Evolutionary conservation across 1,284 basidiomycete species (phyloP).

Genomic region (Dichomitus squalens): DNA sequence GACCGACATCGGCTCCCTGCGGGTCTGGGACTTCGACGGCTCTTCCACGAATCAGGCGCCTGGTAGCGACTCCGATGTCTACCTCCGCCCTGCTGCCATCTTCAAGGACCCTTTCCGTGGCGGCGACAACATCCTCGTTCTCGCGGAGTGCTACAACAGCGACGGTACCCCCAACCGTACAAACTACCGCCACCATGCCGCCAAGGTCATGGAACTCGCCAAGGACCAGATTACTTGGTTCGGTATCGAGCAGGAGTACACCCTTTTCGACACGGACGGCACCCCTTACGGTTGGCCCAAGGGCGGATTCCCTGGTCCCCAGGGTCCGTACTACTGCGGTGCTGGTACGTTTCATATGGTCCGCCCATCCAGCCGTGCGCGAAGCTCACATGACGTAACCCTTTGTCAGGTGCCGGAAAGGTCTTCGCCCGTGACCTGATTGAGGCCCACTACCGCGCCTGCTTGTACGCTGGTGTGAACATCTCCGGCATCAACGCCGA

Average conservation of each 20-base stretch:
- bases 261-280: slow-evolving; percentile 93
- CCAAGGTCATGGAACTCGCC: slow-evolving; percentile 92
- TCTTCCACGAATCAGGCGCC: slow-evolving; percentile 97
- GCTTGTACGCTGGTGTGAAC: slow-evolving; percentile 96
- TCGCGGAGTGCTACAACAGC: slow-evolving; percentile 98
- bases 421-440: slow-evolving; percentile 99
- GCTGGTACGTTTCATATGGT: slow-evolving; percentile 69
- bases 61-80: slow-evolving; percentile 95
- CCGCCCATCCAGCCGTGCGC: slow-evolving; percentile 1
- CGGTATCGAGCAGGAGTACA: slow-evolving; percentile 99
- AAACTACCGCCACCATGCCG: slow-evolving; percentile 91
- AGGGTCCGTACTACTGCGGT: slow-evolving; percentile 99
- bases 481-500: slow-evolving; percentile 99
- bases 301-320: slow-evolving; percentile 99
- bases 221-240: slow-evolving; percentile 92
- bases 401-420: slow-evolving; percentile 79
- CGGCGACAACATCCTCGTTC: slow-evolving; percentile 96
- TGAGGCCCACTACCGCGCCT: slow-evolving; percentile 98
- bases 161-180: slow-evolving; percentile 98
- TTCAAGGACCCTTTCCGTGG: slow-evolving; percentile 99
- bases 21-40: slow-evolving; percentile 99
- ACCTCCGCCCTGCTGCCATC: slow-evolving; percentile 95
- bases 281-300: slow-evolving; percentile 96
- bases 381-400: slow-evolving; percentile 8
- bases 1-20: slow-evolving; percentile 85